phyloP scores from a whole-genome alignment of 768 basidiomycete species.

The Termitomyces sp. region DNA sequence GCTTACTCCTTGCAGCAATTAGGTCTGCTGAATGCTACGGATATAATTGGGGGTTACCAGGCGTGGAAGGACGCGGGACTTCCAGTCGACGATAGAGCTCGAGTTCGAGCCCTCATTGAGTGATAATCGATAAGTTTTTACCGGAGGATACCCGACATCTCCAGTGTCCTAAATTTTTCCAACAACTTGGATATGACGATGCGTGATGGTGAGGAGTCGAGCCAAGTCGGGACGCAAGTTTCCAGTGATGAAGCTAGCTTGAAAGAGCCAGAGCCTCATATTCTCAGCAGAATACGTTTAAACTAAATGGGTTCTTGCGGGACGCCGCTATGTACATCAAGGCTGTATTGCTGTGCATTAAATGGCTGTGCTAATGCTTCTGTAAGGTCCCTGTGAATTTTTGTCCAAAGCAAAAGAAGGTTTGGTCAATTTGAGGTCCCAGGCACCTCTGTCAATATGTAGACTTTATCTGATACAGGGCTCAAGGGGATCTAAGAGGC shows the following conservation, averaged over 20 bases:
- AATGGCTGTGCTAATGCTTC: no score
- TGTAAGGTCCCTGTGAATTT: no score
- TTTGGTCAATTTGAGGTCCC: neutral
- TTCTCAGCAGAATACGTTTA: no score
- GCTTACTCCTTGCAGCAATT: constrained; percentile 64
- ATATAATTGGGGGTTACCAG: constrained; percentile 68
- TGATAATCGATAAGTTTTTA: neutral
- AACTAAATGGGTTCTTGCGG: no score
- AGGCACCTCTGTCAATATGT: neutral
- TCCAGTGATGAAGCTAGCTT: no score
- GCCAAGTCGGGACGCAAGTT: neutral
- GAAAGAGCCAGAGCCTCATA: no score
- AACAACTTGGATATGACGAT: neutral
- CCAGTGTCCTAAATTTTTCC: neutral
- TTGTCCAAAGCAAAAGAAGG: neutral
- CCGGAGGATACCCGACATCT: no score
- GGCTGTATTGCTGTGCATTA: no score
- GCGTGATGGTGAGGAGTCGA: neutral
- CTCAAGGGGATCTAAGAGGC: neutral
- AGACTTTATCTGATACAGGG: neutral
- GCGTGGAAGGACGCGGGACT: constrained; percentile 68
- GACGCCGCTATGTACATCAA: no score
- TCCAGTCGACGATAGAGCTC: constrained; percentile 35
- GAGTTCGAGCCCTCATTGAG: neutral
- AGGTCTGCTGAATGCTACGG: constrained; percentile 69